Evolutionary conservation across 2,329 filamentous ascomycete species (phyloP).

Genomic region (Aspergillus pseudonomiae): DNA sequence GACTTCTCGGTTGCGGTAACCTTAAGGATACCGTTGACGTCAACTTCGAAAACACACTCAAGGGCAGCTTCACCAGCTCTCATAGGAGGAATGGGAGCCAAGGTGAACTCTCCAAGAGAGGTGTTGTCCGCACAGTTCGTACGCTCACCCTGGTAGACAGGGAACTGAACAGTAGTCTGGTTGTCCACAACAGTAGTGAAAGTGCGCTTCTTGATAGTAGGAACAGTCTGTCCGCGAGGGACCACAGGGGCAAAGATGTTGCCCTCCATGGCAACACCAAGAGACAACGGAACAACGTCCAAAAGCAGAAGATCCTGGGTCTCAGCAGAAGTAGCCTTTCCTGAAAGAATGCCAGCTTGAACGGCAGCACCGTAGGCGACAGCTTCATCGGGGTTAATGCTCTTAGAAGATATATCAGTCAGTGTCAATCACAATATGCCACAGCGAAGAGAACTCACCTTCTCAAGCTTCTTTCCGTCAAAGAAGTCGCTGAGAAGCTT

Average conservation of each 20-base stretch:
- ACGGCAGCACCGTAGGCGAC: slow-evolving; percentile 98
- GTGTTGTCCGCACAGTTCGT: slow-evolving; percentile 99
- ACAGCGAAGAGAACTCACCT: slow-evolving; percentile 48
- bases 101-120: slow-evolving; percentile 93
- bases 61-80: slow-evolving; percentile 94
- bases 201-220: slow-evolving; percentile 80
- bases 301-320: slow-evolving; percentile 92
- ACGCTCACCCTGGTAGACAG: slow-evolving; percentile 93
- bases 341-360: slow-evolving; percentile 97
- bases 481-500: slow-evolving; percentile 99
- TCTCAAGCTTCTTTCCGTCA: slow-evolving; percentile 99
- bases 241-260: slow-evolving; percentile 98
- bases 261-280: slow-evolving; percentile 99
- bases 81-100: slow-evolving; percentile 84
- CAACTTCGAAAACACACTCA: slow-evolving; percentile 98
- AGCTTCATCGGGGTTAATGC: slow-evolving; percentile 99
- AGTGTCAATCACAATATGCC: not conserved
- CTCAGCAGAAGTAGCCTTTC: slow-evolving; percentile 94
- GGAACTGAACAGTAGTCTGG: slow-evolving; percentile 86
- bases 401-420: slow-evolving; percentile 42
- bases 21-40: slow-evolving; percentile 99
- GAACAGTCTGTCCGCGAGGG: slow-evolving; percentile 74
- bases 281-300: slow-evolving; percentile 92
- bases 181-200: slow-evolving; percentile 74
- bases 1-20: slow-evolving; percentile 99